These are phyloP conservation scores for Zygosaccharomyces kombuchaensis DNA, from an alignment of 805 yeast genomes.

Conservation along the genomic window DNA sequence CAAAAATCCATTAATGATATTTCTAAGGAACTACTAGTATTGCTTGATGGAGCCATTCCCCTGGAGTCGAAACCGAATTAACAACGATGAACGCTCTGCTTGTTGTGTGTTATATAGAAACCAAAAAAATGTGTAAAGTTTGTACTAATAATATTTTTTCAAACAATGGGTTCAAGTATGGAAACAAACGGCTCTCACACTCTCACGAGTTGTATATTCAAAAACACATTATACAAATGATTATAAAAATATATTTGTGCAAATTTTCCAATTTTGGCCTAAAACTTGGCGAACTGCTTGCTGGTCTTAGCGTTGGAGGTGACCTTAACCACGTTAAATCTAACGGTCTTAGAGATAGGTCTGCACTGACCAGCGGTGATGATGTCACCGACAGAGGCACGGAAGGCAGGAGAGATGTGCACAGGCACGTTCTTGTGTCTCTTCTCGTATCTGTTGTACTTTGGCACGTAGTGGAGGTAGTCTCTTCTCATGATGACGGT, in stretches of 20 bases:
- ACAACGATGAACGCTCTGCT: background rate
- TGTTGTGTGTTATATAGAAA: slow-evolving; percentile 9
- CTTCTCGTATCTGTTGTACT: slow-evolving; percentile 99
- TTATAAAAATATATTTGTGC: slow-evolving; percentile 16
- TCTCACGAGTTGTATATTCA: slow-evolving; percentile 14
- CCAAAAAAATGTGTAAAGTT: background rate
- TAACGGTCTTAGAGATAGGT: slow-evolving; percentile 99
- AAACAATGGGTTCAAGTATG: background rate
- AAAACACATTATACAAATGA: slow-evolving; percentile 30
- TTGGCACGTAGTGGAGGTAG: slow-evolving; percentile 99
- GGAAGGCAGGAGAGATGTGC: slow-evolving; percentile 99
- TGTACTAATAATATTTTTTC: background rate
- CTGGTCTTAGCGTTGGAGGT: slow-evolving; percentile 76
- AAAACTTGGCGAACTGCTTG: slow-evolving; percentile 97
- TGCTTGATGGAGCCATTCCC: slow-evolving; percentile 19
- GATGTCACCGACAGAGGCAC: slow-evolving; percentile 97
- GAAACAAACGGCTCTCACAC: background rate
- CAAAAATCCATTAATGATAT: slow-evolving; percentile 38
- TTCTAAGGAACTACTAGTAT: slow-evolving; percentile 29
- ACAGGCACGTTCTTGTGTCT: slow-evolving; percentile 99
- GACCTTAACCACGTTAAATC: slow-evolving; percentile 99
- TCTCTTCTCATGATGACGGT: slow-evolving; percentile 99
- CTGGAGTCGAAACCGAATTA: slow-evolving; percentile 15
- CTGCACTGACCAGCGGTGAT: slow-evolving; percentile 99
- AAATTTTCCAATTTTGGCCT: slow-evolving; percentile 36